These are phyloP conservation scores for Prunella vulgaris DNA, from an alignment of 257 asterid species.

Conservation along the genomic window DNA sequence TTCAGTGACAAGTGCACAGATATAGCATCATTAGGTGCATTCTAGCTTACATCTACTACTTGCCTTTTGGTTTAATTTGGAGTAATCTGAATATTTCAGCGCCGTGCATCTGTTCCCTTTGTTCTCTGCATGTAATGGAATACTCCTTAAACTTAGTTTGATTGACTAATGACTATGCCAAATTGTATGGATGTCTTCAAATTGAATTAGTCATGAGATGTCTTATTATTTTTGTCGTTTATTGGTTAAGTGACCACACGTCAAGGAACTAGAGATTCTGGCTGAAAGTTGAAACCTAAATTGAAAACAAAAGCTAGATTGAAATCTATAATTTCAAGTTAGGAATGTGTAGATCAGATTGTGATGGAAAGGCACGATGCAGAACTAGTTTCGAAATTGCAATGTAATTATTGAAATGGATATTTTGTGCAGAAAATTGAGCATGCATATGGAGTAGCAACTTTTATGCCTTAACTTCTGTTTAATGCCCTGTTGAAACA, in stretches of 20 bases:
- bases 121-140: background rate
- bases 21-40: conserved; percentile 77
- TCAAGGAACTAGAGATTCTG: conserved; percentile 3
- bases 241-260: background rate
- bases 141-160: conserved; percentile 7
- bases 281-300: background rate
- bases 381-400: background rate
- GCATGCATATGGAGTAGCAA: background rate
- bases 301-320: background rate
- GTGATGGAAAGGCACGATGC: conserved; percentile 2
- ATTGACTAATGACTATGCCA: background rate
- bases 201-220: background rate
- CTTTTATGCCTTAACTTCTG: background rate
- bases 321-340: background rate
- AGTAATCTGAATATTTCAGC: background rate
- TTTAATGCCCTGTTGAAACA: background rate
- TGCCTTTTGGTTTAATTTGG: background rate
- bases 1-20: conserved; percentile 86
- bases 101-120: background rate
- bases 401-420: background rate
- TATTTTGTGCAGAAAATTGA: background rate
- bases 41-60: background rate
- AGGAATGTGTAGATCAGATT: background rate
- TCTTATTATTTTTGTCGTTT: background rate
- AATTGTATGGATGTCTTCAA: background rate